Evolutionary conservation across 2,329 filamentous ascomycete genomes (phyloP).

Genomic region (Aspergillus ruber): DNA sequence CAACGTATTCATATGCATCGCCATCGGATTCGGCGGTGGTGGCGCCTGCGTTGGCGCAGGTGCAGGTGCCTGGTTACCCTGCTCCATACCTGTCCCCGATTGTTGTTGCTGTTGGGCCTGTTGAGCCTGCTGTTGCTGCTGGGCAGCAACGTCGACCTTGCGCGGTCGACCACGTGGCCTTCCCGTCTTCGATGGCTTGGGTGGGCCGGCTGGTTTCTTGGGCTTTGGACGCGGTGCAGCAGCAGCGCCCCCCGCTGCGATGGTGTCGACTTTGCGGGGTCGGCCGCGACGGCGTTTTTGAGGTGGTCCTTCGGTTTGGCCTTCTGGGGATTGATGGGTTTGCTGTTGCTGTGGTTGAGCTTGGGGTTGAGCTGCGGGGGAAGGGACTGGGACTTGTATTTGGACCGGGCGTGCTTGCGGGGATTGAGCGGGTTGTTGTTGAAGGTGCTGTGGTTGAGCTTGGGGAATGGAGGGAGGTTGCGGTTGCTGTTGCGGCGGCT

Average conservation of each 20-base stretch:
- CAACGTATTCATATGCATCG: no score
- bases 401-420: background rate
- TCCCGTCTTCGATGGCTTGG: constrained; percentile 13
- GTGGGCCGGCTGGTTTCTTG: constrained; percentile 14
- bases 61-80: constrained; percentile 7
- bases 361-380: constrained; percentile 6
- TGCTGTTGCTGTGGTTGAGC: constrained; percentile 12
- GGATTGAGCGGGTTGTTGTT: background rate
- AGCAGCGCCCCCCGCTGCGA: background rate
- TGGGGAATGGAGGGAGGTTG: background rate
- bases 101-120: constrained; percentile 4
- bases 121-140: background rate
- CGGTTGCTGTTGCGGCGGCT: background rate
- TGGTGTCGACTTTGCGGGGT: constrained; percentile 17
- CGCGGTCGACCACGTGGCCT: constrained; percentile 29
- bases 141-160: constrained; percentile 10
- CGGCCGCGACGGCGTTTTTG: constrained; percentile 18
- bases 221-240: constrained; percentile 12
- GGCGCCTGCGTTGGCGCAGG: background rate
- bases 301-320: constrained; percentile 3
- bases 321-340: background rate
- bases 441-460: background rate
- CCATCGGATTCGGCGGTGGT: no score
- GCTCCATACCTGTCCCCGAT: background rate
- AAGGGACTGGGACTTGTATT: constrained; percentile 3